Evolutionary conservation across 2,329 filamentous ascomycete genomes (phyloP), one percentile per base, ranked within the genome.

Genomic region (Westerdykella aurantiaca): DNA sequence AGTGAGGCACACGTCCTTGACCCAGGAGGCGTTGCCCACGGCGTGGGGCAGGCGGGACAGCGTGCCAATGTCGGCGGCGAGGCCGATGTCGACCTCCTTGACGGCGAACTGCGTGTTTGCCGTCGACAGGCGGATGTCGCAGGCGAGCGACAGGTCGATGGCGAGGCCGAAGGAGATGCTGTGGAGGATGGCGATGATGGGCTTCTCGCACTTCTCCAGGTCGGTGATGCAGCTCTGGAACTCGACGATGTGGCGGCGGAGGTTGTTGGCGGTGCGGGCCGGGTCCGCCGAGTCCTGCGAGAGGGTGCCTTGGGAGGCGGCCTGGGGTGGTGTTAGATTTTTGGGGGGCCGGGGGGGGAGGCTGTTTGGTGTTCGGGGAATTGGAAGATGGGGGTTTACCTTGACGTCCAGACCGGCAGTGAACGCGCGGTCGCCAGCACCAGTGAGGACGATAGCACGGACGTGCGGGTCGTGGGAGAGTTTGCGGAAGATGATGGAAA

Each of bases 171-270:
- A 69, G 11, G 51, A 42, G 5, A 64, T 56, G 6, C 62, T 62
- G 46, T 71, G 68, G 17, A 69, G 49, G 9, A 69, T 48, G 9
- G 50, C 53, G 17, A 70, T 63, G 18, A 64, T 55, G 37, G 64
- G 88, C 70, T 97, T 97, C 70, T 93, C 86, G 69, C 91, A 97
- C 55, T 78, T 82, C 66, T 96, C 91, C 42, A 95, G 72, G 12
- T 82, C 77, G 1, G 76, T 77, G 49, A 98, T 82, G 58, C 82
- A 85, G 41, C 78, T 77, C 68, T 98, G 93, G 66, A 96, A 94
- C 50, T 88, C 81, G 48, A 76, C 68, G 45, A 97, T 83, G 63
- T 88, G 78, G 25, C 81, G 77, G 39, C 86, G 78, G 39, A 90
- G 58, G 4, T 59, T 57, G 42, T 55, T 64, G 18, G 67, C 67